Evolutionary conservation across 2,329 filamentous ascomycete genomes (phyloP), one percentile per base, ranked within the genome.

Genomic region (Trichoderma sp.): DNA sequence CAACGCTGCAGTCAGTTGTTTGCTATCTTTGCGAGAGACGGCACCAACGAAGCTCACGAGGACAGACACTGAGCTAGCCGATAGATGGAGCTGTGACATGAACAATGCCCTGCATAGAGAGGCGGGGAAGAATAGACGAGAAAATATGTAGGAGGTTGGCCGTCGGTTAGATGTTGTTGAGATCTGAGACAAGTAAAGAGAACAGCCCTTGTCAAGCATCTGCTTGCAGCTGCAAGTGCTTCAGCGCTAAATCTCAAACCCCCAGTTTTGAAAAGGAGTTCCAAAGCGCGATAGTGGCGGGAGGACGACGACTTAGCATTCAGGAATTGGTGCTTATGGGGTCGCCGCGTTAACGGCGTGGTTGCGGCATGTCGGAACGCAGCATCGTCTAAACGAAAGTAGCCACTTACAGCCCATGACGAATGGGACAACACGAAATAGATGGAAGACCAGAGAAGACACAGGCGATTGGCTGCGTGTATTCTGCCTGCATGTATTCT

Each of bases 31-130:
- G 62, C 24, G 33, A 29, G 10, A 53, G 52, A 31, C 35, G 35
- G 52, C 62, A 52, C 62, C 62, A 56, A 65, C 52, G 27, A 57
- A 24, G 62, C 62, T 65, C 62, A 65, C 62, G 62, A 65, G 62
- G 62, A 56, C 62, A 66, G 33, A 43, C 58, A 66, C 49, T 16
- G 35, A 40, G 49, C 61, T 65, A 65, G 62, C 35, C n/a, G 35
- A 14, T 66, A 21, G 47, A 52, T 52, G 63, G 63, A 55, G 52
- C 24, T 57, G n/a, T 65, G 21, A 35, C 35, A 35, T 43, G 47
- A 24, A 49, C 40, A 66, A 58, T 43, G 35, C 33, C 62, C 62
- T 65, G 62, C 62, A 65, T 40, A n/a, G 31, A 24, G 52, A 55
- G 62, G 62, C 58, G 58, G 61, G 61, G 61, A 14, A 29, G 6